Percentiles rank a stretch among this genome's conserved stretches.
phyloP scores from a whole-genome alignment of 2,329 filamentous ascomycete genomes.

The Alternaria burnsii region DNA sequence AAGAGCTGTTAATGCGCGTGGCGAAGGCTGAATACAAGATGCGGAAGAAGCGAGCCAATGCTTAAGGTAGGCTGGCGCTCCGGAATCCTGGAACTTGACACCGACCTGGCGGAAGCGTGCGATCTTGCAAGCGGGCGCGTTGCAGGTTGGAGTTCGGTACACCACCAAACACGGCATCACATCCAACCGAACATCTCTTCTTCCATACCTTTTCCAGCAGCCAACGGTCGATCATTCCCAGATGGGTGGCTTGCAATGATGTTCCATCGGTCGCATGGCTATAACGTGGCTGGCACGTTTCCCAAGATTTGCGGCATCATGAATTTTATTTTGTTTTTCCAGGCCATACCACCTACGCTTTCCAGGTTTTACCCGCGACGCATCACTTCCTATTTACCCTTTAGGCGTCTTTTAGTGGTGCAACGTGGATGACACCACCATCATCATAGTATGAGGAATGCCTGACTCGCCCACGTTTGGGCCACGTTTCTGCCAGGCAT shows the following conservation, averaged over 20 bases:
- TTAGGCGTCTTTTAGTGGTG: slow-evolving; percentile 18
- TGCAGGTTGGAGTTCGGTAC: slow-evolving; percentile 17
- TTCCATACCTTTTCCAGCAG: slow-evolving; percentile 42
- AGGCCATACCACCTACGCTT: slow-evolving; percentile 15
- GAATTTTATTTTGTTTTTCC: slow-evolving; percentile 26
- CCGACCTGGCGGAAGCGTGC: slow-evolving; percentile 17
- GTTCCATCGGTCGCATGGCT: slow-evolving; percentile 33
- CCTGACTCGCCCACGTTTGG: background rate
- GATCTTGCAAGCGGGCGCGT: slow-evolving; percentile 12
- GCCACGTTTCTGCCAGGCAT: slow-evolving; percentile 4
- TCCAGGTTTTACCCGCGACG: slow-evolving; percentile 17
- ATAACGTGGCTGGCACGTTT: slow-evolving; percentile 47
- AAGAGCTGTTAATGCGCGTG: slow-evolving; percentile 91
- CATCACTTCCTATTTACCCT: slow-evolving; percentile 15
- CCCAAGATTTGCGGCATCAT: slow-evolving; percentile 23
- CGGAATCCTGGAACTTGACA: slow-evolving; percentile 13
- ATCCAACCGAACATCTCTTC: slow-evolving; percentile 17
- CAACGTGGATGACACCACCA: slow-evolving; percentile 13
- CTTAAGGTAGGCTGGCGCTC: slow-evolving; percentile 29
- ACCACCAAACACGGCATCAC: slow-evolving; percentile 23
- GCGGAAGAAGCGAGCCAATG: slow-evolving; percentile 60
- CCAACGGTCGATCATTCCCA: slow-evolving; percentile 37
- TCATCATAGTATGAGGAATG: slow-evolving; percentile 4
- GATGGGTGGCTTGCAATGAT: slow-evolving; percentile 45
- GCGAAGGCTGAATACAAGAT: slow-evolving; percentile 86